These are phyloP conservation scores for Nakazawaea populi DNA, from an alignment of 805 yeast species.

Conservation along the genomic window DNA sequence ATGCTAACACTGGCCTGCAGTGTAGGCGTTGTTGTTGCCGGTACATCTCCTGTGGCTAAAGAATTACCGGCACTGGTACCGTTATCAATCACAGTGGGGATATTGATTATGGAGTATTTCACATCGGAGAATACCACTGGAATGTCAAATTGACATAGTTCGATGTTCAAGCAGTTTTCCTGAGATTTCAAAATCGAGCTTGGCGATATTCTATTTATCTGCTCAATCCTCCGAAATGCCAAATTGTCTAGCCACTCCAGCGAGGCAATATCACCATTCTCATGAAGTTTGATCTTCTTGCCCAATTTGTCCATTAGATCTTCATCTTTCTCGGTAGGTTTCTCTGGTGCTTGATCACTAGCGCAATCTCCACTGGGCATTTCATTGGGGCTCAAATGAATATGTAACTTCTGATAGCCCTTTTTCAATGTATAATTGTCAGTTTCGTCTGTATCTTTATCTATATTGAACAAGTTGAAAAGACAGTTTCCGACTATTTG, in stretches of 20 bases:
- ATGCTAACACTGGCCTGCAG: conserved; percentile 1
- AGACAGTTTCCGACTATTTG: conserved; percentile 57
- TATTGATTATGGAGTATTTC: conserved; percentile 30
- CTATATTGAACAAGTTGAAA: conserved; percentile 51
- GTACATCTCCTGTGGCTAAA: background rate
- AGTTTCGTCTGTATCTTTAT: conserved; percentile 9
- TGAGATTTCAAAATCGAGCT: background rate
- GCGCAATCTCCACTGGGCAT: conserved; percentile 23
- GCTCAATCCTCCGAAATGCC: conserved; percentile 50
- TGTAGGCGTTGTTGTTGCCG: background rate
- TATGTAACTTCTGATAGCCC: conserved; percentile 60
- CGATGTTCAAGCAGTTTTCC: conserved; percentile 26
- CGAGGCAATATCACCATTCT: conserved; percentile 56
- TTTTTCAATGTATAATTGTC: conserved; percentile 50
- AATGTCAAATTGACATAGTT: conserved; percentile 59
- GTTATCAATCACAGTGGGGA: conserved; percentile 17
- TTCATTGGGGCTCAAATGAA: conserved; percentile 20
- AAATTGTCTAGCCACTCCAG: conserved; percentile 73
- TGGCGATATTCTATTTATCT: conserved; percentile 19
- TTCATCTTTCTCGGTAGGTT: conserved; percentile 1
- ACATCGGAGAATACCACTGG: conserved; percentile 68
- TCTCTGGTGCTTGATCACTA: conserved; percentile 19
- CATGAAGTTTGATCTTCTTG: conserved; percentile 51
- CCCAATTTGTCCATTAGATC: conserved; percentile 45
- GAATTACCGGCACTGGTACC: background rate